Conservation (phyloP, 1,139 yeast genomes). For the Taphrina deformans region DNA sequence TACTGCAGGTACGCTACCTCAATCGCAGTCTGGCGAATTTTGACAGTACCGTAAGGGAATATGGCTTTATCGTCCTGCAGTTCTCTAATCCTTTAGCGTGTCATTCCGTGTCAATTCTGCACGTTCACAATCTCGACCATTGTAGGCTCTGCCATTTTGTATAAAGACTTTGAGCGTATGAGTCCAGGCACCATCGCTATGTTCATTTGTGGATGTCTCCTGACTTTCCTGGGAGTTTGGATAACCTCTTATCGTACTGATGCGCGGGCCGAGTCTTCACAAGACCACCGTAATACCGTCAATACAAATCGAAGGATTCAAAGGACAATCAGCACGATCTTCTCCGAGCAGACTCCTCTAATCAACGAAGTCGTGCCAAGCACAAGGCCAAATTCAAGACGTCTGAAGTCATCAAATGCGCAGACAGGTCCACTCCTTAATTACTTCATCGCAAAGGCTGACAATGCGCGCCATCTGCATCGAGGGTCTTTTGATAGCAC, state of each 20-base stretch:
- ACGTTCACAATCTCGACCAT: slow-evolving; percentile 51
- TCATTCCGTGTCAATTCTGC: slow-evolving; percentile 53
- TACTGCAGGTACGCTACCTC: slow-evolving; percentile 48
- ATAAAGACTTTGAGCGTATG: slow-evolving; percentile 48
- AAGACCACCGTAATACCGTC: background rate
- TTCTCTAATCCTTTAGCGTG: slow-evolving; percentile 38
- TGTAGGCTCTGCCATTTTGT: slow-evolving; percentile 49
- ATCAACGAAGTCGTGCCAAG: slow-evolving; percentile 4
- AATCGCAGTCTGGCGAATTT: slow-evolving; percentile 48
- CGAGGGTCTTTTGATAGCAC: slow-evolving; percentile 3
- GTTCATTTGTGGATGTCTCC: slow-evolving; percentile 46
- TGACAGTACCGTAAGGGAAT: slow-evolving; percentile 45
- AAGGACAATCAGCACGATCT: slow-evolving; percentile 12
- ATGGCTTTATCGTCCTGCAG: slow-evolving; percentile 34
- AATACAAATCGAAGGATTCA: background rate
- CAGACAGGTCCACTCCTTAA: slow-evolving; percentile 22
- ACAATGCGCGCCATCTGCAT: slow-evolving; percentile 3
- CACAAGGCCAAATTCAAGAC: background rate
- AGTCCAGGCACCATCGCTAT: slow-evolving; percentile 40
- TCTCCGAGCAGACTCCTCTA: slow-evolving; percentile 18
- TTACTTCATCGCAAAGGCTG: slow-evolving; percentile 24
- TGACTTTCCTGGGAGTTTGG: slow-evolving; percentile 51
- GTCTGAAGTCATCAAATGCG: slow-evolving; percentile 23
- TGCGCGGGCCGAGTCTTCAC: background rate
- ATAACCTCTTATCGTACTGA: slow-evolving; percentile 42